phyloP scores from a whole-genome alignment of 2,329 filamentous ascomycete genomes.

The Ophiostoma sp. region DNA sequence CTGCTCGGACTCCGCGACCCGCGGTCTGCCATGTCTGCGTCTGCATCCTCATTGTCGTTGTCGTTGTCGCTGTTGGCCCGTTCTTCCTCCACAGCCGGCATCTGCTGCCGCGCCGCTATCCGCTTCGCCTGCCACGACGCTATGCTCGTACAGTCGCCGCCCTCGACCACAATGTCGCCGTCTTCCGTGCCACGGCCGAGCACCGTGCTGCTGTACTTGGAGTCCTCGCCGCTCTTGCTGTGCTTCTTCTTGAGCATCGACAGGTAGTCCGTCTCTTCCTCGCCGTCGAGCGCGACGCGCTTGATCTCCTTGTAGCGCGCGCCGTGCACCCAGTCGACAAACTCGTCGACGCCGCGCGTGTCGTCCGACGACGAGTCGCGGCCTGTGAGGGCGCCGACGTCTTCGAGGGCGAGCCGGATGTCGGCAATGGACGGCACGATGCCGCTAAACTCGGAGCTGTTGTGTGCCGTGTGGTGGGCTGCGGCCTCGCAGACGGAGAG shows the following conservation, averaged over 20 bases:
- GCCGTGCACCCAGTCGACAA: slow-evolving; percentile 73
- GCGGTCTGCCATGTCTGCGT: slow-evolving; percentile 22
- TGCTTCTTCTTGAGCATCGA: slow-evolving; percentile 88
- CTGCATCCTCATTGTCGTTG: slow-evolving; percentile 12
- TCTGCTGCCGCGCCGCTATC: slow-evolving; percentile 31
- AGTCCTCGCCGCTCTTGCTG: slow-evolving; percentile 81
- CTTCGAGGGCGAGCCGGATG: slow-evolving; percentile 77
- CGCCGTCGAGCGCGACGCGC: slow-evolving; percentile 68
- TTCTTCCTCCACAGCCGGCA: neutral
- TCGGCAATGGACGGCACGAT: slow-evolving; percentile 65
- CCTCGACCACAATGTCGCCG: slow-evolving; percentile 68
- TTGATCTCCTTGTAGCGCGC: slow-evolving; percentile 72
- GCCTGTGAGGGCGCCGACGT: slow-evolving; percentile 69
- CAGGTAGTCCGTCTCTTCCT: slow-evolving; percentile 63
- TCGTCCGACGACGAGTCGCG: slow-evolving; percentile 68
- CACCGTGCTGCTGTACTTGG: slow-evolving; percentile 77
- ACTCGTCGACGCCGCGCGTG: slow-evolving; percentile 67
- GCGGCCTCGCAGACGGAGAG: slow-evolving; percentile 67
- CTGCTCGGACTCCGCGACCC: slow-evolving; percentile 49
- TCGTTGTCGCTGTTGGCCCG: neutral
- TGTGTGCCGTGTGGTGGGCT: slow-evolving; percentile 64
- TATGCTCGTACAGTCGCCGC: slow-evolving; percentile 63
- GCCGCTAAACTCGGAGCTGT: slow-evolving; percentile 60
- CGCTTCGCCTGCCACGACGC: slow-evolving; percentile 55
- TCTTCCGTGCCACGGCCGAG: slow-evolving; percentile 56